Evolutionary conservation across 305 asterid species (phyloP).

Genomic region (Solanum chacoense): DNA sequence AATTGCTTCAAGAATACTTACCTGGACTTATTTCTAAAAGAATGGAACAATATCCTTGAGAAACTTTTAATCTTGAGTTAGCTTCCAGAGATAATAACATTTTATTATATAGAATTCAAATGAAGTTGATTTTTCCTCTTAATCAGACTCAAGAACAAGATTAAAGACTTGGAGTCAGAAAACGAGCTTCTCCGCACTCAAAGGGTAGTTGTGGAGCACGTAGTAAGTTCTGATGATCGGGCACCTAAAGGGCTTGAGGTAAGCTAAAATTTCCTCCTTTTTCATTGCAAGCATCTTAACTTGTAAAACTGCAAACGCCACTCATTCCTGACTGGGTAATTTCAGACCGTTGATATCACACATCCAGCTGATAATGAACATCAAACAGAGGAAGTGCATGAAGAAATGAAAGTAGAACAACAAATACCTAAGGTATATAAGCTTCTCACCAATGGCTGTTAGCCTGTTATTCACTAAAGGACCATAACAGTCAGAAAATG

Average conservation of each 20-base stretch:
- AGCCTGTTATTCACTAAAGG: neutral
- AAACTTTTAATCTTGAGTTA: neutral
- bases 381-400: slow-evolving; percentile 29
- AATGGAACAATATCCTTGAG: neutral
- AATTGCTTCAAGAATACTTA: neutral
- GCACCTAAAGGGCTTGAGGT: slow-evolving; percentile 39
- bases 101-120: neutral
- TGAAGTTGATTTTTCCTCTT: neutral
- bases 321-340: neutral
- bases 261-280: neutral
- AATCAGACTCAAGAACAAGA: slow-evolving; percentile 58
- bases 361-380: slow-evolving; percentile 29
- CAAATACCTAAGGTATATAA: slow-evolving; percentile 35
- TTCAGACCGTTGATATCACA: neutral
- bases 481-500: neutral
- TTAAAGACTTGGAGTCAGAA: slow-evolving; percentile 66
- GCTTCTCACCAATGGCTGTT: slow-evolving; percentile 15
- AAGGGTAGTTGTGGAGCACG: slow-evolving; percentile 41
- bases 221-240: slow-evolving; percentile 33
- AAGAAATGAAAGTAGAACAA: slow-evolving; percentile 30
- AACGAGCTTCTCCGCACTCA: slow-evolving; percentile 49
- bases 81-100: neutral
- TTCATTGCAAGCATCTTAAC: neutral
- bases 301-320: neutral
- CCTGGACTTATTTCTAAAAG: neutral